Conservation (phyloP, 148 eudicot species). For the Agrostemma githago region DNA sequence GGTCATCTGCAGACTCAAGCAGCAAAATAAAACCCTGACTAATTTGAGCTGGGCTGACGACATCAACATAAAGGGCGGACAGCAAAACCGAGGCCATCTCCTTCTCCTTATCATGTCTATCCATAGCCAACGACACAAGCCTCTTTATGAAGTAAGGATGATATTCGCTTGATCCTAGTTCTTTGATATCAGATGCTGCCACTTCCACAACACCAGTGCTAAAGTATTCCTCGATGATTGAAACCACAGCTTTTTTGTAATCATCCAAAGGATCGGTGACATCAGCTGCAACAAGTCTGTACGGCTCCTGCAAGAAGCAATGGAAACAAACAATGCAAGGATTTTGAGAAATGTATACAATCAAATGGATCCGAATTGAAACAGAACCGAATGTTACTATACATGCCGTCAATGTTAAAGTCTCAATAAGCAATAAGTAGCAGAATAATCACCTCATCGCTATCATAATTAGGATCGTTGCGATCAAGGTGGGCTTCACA, state of each 20-base stretch:
- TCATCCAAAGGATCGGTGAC: conserved; percentile 87
- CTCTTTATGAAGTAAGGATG: conserved; percentile 91
- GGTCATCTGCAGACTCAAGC: conserved; percentile 88
- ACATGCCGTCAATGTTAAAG: background rate
- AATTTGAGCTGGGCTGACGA: conserved; percentile 71
- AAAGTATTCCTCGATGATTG: conserved; percentile 87
- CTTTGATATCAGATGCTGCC: conserved; percentile 79
- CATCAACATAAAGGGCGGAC: conserved; percentile 83
- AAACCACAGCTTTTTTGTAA: conserved; percentile 86
- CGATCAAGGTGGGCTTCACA: conserved; percentile 64
- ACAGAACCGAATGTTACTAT: background rate
- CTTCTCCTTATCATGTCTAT: conserved; percentile 94
- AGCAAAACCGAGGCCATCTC: conserved; percentile 97
- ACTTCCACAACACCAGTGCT: conserved; percentile 71
- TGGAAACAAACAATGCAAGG: background rate
- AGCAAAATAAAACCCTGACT: conserved; percentile 87
- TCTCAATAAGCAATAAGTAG: background rate
- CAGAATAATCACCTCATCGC: conserved; percentile 65
- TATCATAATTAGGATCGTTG: conserved; percentile 94
- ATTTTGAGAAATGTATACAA: too few species aligned
- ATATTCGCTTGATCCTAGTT: conserved; percentile 73
- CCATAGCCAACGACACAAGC: conserved; percentile 92
- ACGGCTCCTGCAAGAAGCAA: conserved; percentile 61
- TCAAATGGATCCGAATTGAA: too few species aligned
- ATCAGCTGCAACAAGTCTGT: conserved; percentile 72